Base-by-base conservation (phyloP, 805 yeast genomes). In the Pichia kluyveri region DNA sequence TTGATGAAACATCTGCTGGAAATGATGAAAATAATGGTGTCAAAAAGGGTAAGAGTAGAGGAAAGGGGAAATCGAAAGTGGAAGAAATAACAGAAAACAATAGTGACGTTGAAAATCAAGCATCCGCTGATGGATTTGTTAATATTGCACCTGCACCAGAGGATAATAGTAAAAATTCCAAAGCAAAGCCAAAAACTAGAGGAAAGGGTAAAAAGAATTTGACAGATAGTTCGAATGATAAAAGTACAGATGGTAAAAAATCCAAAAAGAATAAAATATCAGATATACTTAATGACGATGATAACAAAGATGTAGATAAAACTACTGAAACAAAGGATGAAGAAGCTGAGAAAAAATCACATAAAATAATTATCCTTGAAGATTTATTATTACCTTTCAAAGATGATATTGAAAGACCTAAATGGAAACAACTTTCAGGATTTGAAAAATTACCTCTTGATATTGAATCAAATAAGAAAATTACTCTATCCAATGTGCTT, bases 401-500 rank as follows among this genome's bases (percentile, higher is more conserved):
- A 41, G 44, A 51, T 3, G 15, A 37, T 10, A 50, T 49, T 14
- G 27, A 45, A 1, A 60, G 52, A 46, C 70, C 71, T 9, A 18
- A 39, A 1, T 53, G 63, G 55, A 52, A 55, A n/a, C 52, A 47
- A 36, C 44, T 65, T 12, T 51, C 55, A 3, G 51, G 52, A 3
- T 44, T 57, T 30, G 52, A 57, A 17, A 58, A 63, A 40, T 54
- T 60, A 14, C 43, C 36, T 4, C 44, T 48, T 23, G 34, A 48
- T 41, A 11, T 15, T 5, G 47, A 44, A 23, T 8, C 19, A 2
- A 32, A 41, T 19, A 15, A 44, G n/a, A 37, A 37, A 17, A 27
- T 45, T 11, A 31, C 48, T 14, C 34, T 43, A n/a, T 61, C 67
- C 1, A 77, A 75, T 44, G 73, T 83, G 0, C 60, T 88, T 26